These are phyloP conservation scores for Epichloe bromicola DNA, from an alignment of 2,329 filamentous ascomycete species.

Conservation along the genomic window DNA sequence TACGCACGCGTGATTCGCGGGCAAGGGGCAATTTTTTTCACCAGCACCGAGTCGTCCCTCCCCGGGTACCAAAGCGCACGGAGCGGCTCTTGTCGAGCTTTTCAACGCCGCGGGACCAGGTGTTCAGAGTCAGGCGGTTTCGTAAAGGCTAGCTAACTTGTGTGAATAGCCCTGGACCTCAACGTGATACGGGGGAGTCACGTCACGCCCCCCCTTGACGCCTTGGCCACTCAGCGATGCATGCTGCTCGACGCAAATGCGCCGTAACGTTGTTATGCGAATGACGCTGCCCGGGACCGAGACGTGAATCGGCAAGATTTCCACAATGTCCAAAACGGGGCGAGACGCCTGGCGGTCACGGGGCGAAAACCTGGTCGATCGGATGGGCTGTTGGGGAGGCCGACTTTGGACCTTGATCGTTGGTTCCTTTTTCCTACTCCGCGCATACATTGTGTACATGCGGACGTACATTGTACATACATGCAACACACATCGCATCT, in stretches of 20 bases:
- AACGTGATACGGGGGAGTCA: too few species aligned
- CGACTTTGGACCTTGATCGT: neutral
- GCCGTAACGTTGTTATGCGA: neutral
- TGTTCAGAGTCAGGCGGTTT: neutral
- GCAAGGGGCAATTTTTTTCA: too few species aligned
- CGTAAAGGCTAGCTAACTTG: too few species aligned
- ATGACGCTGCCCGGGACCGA: neutral
- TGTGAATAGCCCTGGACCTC: too few species aligned
- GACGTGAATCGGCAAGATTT: neutral
- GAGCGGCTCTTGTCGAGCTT: neutral
- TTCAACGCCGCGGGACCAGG: neutral
- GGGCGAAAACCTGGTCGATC: neutral
- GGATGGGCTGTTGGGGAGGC: neutral
- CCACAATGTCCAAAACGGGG: neutral
- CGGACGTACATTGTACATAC: too few species aligned
- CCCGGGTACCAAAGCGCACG: neutral
- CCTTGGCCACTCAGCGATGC: neutral
- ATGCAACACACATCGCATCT: neutral
- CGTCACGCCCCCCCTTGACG: too few species aligned
- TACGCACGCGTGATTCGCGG: neutral
- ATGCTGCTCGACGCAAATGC: neutral
- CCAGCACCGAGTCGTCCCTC: neutral
- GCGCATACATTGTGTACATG: neutral
- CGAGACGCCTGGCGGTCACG: neutral
- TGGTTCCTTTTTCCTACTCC: neutral